Percentiles rank a stretch among this genome's conserved stretches.
Conservation (phyloP, 768 basidiomycete genomes). For the Cystofilobasidium capitatum region DNA sequence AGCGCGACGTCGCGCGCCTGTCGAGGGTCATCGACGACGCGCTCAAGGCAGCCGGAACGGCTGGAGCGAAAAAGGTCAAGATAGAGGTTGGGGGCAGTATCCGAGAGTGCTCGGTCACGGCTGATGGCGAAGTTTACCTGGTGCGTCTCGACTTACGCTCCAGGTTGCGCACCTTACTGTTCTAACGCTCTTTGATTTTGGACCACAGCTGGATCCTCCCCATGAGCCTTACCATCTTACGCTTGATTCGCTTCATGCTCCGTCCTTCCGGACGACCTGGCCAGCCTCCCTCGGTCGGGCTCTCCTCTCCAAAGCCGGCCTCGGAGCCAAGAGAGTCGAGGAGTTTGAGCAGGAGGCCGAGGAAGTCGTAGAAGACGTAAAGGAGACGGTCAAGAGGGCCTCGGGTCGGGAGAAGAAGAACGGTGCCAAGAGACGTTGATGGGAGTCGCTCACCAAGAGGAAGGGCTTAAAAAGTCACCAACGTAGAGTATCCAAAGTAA, state of each 20-base stretch:
- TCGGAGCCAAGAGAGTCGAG: not conserved
- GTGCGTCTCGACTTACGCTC: constrained; percentile 30
- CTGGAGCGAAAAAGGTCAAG: constrained; percentile 32
- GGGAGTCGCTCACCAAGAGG: no score
- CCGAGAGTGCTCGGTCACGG: constrained; percentile 35
- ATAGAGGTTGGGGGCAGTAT: constrained; percentile 33
- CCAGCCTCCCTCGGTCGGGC: not conserved
- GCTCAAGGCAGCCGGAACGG: constrained; percentile 4
- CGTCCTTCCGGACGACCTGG: constrained; percentile 17
- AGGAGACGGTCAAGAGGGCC: not conserved
- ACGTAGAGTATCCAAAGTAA: no score
- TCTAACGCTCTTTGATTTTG: not conserved
- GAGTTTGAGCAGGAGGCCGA: not conserved
- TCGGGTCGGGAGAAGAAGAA: not conserved
- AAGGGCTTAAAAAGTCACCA: no score
- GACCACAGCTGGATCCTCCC: constrained; percentile 21
- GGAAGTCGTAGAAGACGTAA: not conserved
- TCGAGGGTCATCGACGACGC: constrained; percentile 36
- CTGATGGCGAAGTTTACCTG: constrained; percentile 36
- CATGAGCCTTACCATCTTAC: constrained; percentile 12
- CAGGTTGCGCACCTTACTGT: not conserved
- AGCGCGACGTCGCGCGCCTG: constrained; percentile 60
- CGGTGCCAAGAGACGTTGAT: not conserved
- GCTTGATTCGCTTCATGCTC: not conserved
- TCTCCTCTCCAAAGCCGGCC: not conserved